Evolutionary conservation across 208 protist genomes (phyloP), one percentile per base, ranked within the genome.

Genomic region (Acanthamoeba triangularis): DNA sequence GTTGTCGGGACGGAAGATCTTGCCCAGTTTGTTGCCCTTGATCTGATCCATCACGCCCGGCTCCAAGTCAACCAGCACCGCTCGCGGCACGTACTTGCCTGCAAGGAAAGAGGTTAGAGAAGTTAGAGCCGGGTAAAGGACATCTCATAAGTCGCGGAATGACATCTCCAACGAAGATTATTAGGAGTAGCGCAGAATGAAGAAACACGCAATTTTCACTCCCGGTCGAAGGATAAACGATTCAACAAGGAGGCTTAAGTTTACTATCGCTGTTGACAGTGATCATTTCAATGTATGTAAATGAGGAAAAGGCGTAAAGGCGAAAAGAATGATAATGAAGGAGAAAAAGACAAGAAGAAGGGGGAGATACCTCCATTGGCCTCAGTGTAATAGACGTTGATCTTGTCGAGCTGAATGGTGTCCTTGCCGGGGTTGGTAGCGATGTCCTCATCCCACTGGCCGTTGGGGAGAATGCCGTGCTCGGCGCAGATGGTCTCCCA

Each of bases 351-450:
- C 30, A 30, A 41, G 23, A 44, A 84, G 41, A 84, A 37, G n/a
- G 20, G 33, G 72, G 23, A 84, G 16, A 82, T 41, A 37, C 74
- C 74, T 44, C 41, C 41, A 6, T 2, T 41, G n/a, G 98, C 99
- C 98, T 99, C 99, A 95, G 99, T 99, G 97, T 98, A 99, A 98
- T 99, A 99, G 80, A 99, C 99, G 97, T 99, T 99, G 96, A 99
- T 99, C 95, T 98, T 97, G 98, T 99, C 99, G n/a, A 99, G 97
- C 97, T 99, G 99, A 14, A 99, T 96, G 20, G 20, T 14, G 28
- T 63, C 4, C 33, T 74, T 92, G 85, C 33, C 28, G n/a, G 85
- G 54, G 87, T 74, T 93, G 59, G 54, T 93, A 23, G 52, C 30
- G 18, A 33, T 7, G 25, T 88, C 52, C n/a, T 88, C 52, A 28